Percentiles rank a stretch among this genome's conserved stretches.
Evolutionary conservation across 2,329 filamentous ascomycete genomes (phyloP).

Genomic region (Pseudonectria foliicola): DNA sequence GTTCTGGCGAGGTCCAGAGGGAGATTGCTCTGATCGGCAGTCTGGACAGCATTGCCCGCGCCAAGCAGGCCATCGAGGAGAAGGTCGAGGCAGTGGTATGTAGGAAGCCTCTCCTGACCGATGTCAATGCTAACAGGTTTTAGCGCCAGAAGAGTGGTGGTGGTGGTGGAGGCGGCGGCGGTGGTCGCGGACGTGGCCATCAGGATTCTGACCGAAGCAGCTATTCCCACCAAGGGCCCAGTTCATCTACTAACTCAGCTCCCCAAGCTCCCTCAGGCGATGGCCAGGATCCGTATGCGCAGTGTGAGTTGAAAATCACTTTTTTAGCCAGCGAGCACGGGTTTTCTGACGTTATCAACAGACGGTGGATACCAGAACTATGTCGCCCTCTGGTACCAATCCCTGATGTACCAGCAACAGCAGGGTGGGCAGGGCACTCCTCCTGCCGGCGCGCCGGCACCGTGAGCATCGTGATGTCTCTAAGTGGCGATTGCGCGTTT

Average conservation of each 20-base stretch:
- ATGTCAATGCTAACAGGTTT: conserved; percentile 21
- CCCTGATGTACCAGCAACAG: conserved; percentile 42
- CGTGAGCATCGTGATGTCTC: conserved; percentile 30
- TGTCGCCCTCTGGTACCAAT: conserved; percentile 73
- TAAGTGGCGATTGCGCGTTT: conserved; percentile 12
- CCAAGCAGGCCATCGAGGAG: conserved; percentile 80
- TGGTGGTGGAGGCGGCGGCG: conserved; percentile 35
- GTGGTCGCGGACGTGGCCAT: conserved; percentile 34
- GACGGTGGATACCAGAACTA: conserved; percentile 80
- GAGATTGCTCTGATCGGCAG: conserved; percentile 81
- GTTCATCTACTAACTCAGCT: conserved; percentile 35
- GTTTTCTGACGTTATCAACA: conserved; percentile 25
- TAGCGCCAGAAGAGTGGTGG: conserved; percentile 50
- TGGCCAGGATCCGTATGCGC: conserved; percentile 64
- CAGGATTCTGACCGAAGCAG: conserved; percentile 50
- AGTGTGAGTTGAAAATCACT: conserved; percentile 48
- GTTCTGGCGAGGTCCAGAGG: conserved; percentile 69
- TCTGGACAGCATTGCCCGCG: conserved; percentile 68
- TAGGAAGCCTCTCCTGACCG: conserved; percentile 12
- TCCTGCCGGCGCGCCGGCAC: conserved; percentile 28
- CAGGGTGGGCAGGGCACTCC: conserved; percentile 31
- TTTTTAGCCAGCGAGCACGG: not conserved
- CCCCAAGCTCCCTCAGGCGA: conserved; percentile 39
- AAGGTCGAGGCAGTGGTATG: conserved; percentile 85
- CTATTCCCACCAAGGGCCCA: conserved; percentile 42